A percentile compares a stretch with the other conserved stretches of the same genome.
These are phyloP conservation scores for Colletotrichum sublineola DNA, from an alignment of 2,329 filamentous ascomycete genomes.

Conservation along the genomic window DNA sequence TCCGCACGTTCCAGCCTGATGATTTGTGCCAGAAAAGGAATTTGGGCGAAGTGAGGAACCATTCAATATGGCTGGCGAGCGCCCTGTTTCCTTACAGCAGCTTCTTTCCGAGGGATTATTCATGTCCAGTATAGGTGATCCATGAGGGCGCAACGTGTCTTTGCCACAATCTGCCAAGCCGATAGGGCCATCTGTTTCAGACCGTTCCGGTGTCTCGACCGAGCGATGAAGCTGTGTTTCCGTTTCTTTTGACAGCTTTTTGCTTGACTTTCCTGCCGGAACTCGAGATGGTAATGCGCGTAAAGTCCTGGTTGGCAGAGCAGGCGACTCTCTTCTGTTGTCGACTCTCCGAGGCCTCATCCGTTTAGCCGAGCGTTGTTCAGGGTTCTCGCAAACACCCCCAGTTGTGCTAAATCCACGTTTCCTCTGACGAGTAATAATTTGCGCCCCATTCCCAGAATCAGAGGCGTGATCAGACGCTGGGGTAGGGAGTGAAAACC, in stretches of 20 bases:
- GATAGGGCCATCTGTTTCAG: neutral
- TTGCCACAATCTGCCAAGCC: neutral
- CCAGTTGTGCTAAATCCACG: neutral
- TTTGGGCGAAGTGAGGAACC: neutral
- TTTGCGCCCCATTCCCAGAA: neutral
- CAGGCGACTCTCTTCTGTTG: neutral
- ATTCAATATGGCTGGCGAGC: neutral
- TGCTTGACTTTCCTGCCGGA: neutral
- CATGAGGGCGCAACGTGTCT: neutral
- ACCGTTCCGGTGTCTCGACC: neutral
- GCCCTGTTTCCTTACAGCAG: neutral
- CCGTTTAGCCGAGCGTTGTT: neutral
- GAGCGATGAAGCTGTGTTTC: slow-evolving; percentile 1
- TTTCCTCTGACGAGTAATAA: neutral
- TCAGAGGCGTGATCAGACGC: slow-evolving; percentile 5
- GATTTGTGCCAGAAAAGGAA: neutral
- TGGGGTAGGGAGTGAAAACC: slow-evolving; percentile 9
- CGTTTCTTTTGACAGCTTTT: neutral
- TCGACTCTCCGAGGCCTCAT: neutral
- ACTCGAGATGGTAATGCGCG: neutral
- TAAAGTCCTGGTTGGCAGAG: slow-evolving; percentile 13
- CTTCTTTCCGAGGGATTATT: neutral
- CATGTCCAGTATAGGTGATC: neutral
- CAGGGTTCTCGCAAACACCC: neutral
- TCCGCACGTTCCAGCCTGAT: neutral